Evolutionary conservation across 768 basidiomycete genomes (phyloP), one percentile per base, ranked within the genome.

Genomic region (Russula lepida): DNA sequence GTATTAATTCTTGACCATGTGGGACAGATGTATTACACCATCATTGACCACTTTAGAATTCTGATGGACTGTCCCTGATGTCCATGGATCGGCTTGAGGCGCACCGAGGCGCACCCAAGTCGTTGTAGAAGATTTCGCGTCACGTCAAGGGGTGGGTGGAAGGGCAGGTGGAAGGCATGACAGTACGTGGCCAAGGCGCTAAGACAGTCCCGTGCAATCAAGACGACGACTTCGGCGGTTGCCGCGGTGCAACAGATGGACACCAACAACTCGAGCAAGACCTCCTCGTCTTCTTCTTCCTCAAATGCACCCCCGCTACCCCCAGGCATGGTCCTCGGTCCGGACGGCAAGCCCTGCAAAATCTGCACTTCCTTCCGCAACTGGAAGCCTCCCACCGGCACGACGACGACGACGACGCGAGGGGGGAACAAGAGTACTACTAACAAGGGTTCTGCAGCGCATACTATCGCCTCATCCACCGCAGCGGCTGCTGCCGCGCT

Each of bases 321-420:
- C 0, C 88, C 90, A 7, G 92, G 92, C 2, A 85, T 92, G 79
- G 82, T 95, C 58, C 75, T 98, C 66, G 94, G 91, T 1, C 89
- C 92, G 13, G 92, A 98, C 65, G 95, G 95, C 21, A 97, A 94
- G 72, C 92, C 91, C 0, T 98, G 95, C 79, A 95, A 92, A 75
- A 84, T 90, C 30, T 95, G 93, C 68, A 89, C 84, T 44, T 85
- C 88, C 32, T 91, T 89, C 72, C 83, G 86, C 27, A 74, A 82
- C 68, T 90, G 85, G 84, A 80, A 78, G 51, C 81, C 82, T 6
- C 60, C 63, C 12, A 54, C 15, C 6, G 35, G 35, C 15, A 37
- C 47, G 5, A 74, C 30, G 73, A 23, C 59, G 6, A 7, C 41
- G 30, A 43, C 41, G 4, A 15, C 43, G 43, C 30, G 30, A 2